Conservation (phyloP, 768 basidiomycete species). For the Neoboletus magnificus region DNA sequence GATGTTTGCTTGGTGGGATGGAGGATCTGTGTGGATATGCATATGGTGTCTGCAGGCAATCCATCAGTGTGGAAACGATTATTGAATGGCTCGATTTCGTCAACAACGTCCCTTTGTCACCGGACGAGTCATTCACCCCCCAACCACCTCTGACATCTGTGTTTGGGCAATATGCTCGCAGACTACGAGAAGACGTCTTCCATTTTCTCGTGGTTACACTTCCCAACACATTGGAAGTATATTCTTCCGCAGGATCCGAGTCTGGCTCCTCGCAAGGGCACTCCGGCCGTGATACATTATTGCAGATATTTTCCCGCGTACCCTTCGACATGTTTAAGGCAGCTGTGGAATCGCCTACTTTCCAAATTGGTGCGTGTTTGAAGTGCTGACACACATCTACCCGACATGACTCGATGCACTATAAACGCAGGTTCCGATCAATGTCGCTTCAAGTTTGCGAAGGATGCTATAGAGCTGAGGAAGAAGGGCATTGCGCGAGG, state of each 20-base stretch:
- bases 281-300: slow-evolving; percentile 62
- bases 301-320: slow-evolving; percentile 73
- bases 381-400: slow-evolving; percentile 6
- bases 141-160: slow-evolving; percentile 52
- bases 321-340: slow-evolving; percentile 88
- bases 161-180: slow-evolving; percentile 75
- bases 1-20: slow-evolving; percentile 83
- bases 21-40: slow-evolving; percentile 78
- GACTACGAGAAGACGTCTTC: slow-evolving; percentile 72
- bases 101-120: slow-evolving; percentile 47
- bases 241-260: slow-evolving; percentile 38
- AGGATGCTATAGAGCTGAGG: slow-evolving; percentile 80
- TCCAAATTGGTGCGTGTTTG: slow-evolving; percentile 64
- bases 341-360: slow-evolving; percentile 73
- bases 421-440: slow-evolving; percentile 67
- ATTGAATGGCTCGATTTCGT: slow-evolving; percentile 76
- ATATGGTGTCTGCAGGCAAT: slow-evolving; percentile 72
- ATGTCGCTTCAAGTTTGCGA: slow-evolving; percentile 87
- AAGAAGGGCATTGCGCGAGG: slow-evolving; percentile 75
- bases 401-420: slow-evolving; percentile 12
- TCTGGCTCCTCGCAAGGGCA: slow-evolving; percentile 35
- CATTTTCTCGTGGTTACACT: slow-evolving; percentile 74
- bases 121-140: slow-evolving; percentile 47
- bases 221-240: slow-evolving; percentile 60
- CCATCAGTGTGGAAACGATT: slow-evolving; percentile 74